Evolutionary conservation across 106 monocot species (phyloP).

Genomic region (Apostasia shenzhenica): DNA sequence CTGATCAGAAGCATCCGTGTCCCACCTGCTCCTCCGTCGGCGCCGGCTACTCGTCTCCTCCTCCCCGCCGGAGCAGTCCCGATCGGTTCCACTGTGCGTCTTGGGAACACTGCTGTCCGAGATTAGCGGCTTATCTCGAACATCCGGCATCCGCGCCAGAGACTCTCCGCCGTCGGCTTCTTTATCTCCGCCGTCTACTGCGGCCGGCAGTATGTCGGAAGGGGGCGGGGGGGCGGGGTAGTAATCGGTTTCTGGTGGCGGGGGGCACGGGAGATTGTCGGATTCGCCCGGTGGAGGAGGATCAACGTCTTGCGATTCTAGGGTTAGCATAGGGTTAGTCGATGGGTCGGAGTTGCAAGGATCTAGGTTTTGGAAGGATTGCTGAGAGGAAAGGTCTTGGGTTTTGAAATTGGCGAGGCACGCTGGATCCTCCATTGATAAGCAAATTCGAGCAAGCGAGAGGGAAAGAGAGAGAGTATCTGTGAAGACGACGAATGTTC

Average conservation of each 20-base stretch:
- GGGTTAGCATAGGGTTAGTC: conserved; percentile 6
- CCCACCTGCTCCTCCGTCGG: conserved; percentile 86
- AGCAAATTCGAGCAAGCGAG: neutral
- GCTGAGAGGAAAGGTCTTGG: conserved; percentile 6
- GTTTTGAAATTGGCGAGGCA: conserved; percentile 4
- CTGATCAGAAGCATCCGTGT: conserved; percentile 22
- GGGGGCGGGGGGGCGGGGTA: conserved; percentile 1
- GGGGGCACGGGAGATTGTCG: neutral
- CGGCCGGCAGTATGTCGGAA: conserved; percentile 21
- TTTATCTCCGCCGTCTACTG: neutral
- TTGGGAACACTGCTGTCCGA: conserved; percentile 17
- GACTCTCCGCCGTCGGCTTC: neutral
- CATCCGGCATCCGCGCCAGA: conserved; percentile 1
- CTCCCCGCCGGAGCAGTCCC: conserved; percentile 61
- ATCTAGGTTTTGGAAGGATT: conserved; percentile 13
- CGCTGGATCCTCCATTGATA: conserved; percentile 4
- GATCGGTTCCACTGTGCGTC: conserved; percentile 48
- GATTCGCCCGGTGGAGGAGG: neutral
- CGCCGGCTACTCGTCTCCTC: conserved; percentile 67
- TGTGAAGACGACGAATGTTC: too few relatives aligned
- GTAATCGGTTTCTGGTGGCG: conserved; percentile 12
- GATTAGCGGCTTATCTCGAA: conserved; percentile 13
- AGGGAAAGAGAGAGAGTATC: neutral
- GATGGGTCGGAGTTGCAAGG: neutral
- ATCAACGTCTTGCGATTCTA: neutral